Evolutionary conservation across 1,284 basidiomycete genomes (phyloP).

Genomic region (Stygiomarasmius scandens): DNA sequence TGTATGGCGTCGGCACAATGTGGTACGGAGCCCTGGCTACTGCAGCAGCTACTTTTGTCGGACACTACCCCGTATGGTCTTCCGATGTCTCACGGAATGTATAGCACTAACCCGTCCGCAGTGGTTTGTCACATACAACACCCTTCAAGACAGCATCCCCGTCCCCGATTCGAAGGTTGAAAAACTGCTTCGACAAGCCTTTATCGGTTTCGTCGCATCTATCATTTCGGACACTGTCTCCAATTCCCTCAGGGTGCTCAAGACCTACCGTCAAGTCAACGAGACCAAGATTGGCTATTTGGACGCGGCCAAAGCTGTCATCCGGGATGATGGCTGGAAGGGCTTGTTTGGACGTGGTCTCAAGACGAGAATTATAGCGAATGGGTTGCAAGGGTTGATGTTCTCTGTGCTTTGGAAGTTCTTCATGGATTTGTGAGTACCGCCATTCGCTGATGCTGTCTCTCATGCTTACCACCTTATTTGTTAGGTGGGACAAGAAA

Average conservation of each 20-base stretch:
- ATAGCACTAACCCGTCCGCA: conserved; percentile 24
- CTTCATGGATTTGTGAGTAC: conserved; percentile 78
- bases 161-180: conserved; percentile 51
- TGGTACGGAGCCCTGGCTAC: conserved; percentile 91
- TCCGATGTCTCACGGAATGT: conserved; percentile 6
- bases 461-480: too few species aligned
- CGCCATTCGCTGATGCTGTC: neutral
- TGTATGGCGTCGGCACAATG: conserved; percentile 74
- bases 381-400: conserved; percentile 85
- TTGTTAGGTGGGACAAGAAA: conserved; percentile 38
- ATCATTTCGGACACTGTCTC: conserved; percentile 81
- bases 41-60: conserved; percentile 90
- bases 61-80: conserved; percentile 78
- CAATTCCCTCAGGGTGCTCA: conserved; percentile 88
- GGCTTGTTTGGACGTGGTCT: conserved; percentile 83
- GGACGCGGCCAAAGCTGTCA: conserved; percentile 67
- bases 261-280: conserved; percentile 90
- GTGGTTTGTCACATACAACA: conserved; percentile 88
- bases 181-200: conserved; percentile 74
- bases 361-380: conserved; percentile 81
- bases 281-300: conserved; percentile 75
- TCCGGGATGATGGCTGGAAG: conserved; percentile 62
- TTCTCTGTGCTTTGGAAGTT: conserved; percentile 86
- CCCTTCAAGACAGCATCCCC: conserved; percentile 67
- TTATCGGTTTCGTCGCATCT: conserved; percentile 86